These are phyloP conservation scores for Aspergillus jensenii DNA, from an alignment of 2,329 filamentous ascomycete species.

Conservation along the genomic window DNA sequence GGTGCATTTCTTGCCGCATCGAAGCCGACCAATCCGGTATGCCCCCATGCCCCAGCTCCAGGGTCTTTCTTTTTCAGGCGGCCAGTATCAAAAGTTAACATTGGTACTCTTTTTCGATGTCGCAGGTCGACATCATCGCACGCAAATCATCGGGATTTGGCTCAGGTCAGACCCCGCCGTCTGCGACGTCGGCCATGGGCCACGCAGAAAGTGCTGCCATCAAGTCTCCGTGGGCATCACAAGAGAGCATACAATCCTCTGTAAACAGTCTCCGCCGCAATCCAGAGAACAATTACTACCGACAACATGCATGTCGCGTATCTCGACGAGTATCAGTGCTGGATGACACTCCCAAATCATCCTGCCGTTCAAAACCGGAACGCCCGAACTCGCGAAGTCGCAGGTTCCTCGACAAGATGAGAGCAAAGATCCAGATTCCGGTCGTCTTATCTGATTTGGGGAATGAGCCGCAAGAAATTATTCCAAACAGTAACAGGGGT, in stretches of 20 bases:
- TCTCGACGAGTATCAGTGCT: not conserved
- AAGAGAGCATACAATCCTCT: not conserved
- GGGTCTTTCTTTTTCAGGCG: not conserved
- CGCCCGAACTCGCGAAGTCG: not conserved
- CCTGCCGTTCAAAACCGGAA: not conserved
- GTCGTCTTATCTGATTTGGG: not conserved
- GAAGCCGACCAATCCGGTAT: not conserved
- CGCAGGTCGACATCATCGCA: not conserved
- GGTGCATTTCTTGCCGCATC: not conserved
- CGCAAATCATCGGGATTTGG: not conserved
- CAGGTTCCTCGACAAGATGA: not conserved
- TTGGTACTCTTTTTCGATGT: not conserved
- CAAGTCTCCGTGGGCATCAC: not conserved
- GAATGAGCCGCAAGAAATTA: not conserved
- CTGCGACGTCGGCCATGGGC: not conserved
- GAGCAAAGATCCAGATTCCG: not conserved
- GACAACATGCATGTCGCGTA: not conserved
- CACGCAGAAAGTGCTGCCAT: not conserved
- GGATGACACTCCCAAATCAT: not conserved
- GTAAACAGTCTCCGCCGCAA: not conserved
- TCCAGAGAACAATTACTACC: slow-evolving; percentile 1
- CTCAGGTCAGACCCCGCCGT: not conserved
- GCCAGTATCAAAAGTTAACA: not conserved
- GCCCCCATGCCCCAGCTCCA: not conserved
- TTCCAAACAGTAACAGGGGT: not conserved